Base-by-base conservation (phyloP, 495 filamentous ascomycete genomes). In the Evernia prunastri region DNA sequence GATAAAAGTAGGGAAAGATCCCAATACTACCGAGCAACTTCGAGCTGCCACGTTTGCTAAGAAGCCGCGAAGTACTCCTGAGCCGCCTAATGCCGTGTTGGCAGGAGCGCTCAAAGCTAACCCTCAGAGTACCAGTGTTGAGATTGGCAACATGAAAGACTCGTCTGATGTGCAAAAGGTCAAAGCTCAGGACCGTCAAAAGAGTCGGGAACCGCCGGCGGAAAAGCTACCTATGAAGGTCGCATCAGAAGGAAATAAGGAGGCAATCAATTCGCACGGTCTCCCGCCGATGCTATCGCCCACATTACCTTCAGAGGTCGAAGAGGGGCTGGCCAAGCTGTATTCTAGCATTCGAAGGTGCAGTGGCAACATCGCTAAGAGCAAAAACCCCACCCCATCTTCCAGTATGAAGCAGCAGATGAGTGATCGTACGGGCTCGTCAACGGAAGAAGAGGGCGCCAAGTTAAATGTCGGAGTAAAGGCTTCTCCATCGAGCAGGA, bases 231-330 rank as follows among this genome's bases (percentile, higher is more conserved):
- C 47, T 72, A 80, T 75, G 29, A 78, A 77, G 12, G 75, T 77
- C 7, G 76, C 76, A 29, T 76, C 79, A 27, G 74, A 72, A 40
- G 72, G 72, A 25, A 64, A 54, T 18, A 25, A 15, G 25, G 47
- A 57, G 37, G 35, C 42, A 31, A 13, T 27, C 20, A 12, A 23
- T 6, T 11, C 68, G 37, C 73, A 73, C 23, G 69, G 63, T 63
- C 64, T 79, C 60, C 77, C 78, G 27, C 74, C 72, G 31, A 71
- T 80, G 35, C 63, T 80, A 29, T 80, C 78, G 18, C 77, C 76
- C 20, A 79, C 77, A n/a, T 71, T 82, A 12, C 78, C 80, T 12
- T 78, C 78, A 18, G 74, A 79, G 49, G 74, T 82, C 56, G 80
- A 82, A 63, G 79, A 77, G 63, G 78, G 80, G 61, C 63, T 82